Evolutionary conservation across 495 filamentous ascomycete genomes (phyloP).

Genomic region (Aspergillus asperescens): DNA sequence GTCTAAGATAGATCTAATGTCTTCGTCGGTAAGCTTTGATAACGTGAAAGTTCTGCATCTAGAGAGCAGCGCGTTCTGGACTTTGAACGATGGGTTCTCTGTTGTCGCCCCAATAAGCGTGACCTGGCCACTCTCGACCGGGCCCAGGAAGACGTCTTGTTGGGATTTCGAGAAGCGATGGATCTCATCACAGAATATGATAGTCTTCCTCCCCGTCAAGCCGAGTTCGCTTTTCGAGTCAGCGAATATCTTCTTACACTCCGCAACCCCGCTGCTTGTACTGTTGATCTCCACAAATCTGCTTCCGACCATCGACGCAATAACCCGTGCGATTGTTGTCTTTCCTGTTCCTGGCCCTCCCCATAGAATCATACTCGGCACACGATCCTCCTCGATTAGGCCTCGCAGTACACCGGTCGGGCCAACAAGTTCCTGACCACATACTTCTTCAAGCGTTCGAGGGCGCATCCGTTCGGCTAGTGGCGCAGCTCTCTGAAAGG

Average conservation of each 20-base stretch:
- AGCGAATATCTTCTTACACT: constrained; percentile 88
- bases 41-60: constrained; percentile 89
- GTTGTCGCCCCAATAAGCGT: constrained; percentile 94
- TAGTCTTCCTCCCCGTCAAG: constrained; percentile 83
- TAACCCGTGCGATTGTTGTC: constrained; percentile 92
- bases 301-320: constrained; percentile 72
- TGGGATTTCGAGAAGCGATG: constrained; percentile 90
- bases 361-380: constrained; percentile 96
- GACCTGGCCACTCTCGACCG: constrained; percentile 85
- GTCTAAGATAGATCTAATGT: constrained; percentile 65
- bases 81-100: constrained; percentile 94
- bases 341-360: constrained; percentile 89
- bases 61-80: constrained; percentile 81
- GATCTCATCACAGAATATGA: constrained; percentile 97
- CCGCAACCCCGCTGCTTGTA: constrained; percentile 82
- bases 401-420: constrained; percentile 75
- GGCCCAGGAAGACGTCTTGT: constrained; percentile 91
- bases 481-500: constrained; percentile 66
- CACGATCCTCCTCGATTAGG: constrained; percentile 79
- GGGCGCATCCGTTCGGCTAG: constrained; percentile 94
- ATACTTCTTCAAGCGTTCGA: constrained; percentile 73
- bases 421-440: constrained; percentile 88
- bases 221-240: constrained; percentile 78
- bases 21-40: constrained; percentile 61
- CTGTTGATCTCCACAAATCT: constrained; percentile 96